Evolutionary conservation across 2,329 filamentous ascomycete genomes (phyloP), one percentile per base, ranked within the genome.

Genomic region (Colletotrichum sp.): DNA sequence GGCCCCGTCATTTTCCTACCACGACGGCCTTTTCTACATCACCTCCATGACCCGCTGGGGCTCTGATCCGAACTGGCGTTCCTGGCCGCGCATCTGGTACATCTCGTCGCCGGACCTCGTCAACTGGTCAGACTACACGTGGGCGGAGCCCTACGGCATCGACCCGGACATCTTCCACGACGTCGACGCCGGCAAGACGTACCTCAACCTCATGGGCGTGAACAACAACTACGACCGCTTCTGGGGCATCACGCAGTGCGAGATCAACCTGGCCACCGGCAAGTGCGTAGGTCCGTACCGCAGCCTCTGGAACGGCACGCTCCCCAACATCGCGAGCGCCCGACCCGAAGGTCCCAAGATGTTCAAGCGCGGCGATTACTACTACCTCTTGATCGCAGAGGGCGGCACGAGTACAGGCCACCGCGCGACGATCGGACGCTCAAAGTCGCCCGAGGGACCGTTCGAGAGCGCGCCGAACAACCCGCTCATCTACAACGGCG

Each of bases 401-500:
- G 79, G 77, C 21, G 82, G 82, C 6, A 83, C 82, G 8, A 85
- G 86, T 62, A 83, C 81, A 30, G 85, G 84, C 1, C 86, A 88
- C 76, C 83, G 83, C 32, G 84, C 85, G 68, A 87, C 85, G 79
- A 85, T 88, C 3, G 36, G 87, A 82, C 76, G 81, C 79, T 61
- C 77, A 52, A 13, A 78, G 80, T 8, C 82, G 80, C 7, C 82
- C 58, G 79, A 84, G 34, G 86, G 86, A 1, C 86, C 86, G 4
- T 88, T 86, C 85, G 83, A 84, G 56, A 66, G 81, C 3, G 83
- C 83, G 1, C 84, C 85, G 1, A 80, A 80, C 18, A 87, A 88
- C 58, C 86, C 86, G 4, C 81, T 80, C 5, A 74, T 80, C 30
- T 80, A 77, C 75, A 80, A 79, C 62, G 78, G 77, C 15, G 77